Conservation (phyloP, 345 rosid genomes). For the Geranium brycei region DNA sequence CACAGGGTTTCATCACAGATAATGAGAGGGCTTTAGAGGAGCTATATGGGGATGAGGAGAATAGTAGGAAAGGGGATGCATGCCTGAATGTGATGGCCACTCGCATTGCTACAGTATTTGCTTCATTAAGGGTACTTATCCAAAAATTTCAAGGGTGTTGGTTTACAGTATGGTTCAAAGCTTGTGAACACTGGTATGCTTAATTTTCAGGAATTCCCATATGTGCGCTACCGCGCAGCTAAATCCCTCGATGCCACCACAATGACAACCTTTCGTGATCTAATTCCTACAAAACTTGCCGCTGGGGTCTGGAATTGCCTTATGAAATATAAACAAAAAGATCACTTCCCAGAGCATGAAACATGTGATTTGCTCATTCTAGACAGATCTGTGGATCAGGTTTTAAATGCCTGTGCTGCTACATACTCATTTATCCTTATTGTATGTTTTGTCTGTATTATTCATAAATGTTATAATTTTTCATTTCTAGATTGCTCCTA, state of each 20-base stretch:
- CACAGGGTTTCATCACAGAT: conserved; percentile 89
- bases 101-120: conserved; percentile 93
- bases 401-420: conserved; percentile 5
- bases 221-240: conserved; percentile 85
- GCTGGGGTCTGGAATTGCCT: conserved; percentile 96
- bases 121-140: conserved; percentile 74
- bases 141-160: not conserved
- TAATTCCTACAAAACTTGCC: conserved; percentile 94
- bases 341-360: conserved; percentile 80
- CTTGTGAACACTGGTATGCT: not conserved
- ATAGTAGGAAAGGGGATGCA: conserved; percentile 62
- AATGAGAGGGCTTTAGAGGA: conserved; percentile 82
- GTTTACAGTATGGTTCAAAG: not conserved
- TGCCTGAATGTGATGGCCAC: conserved; percentile 86
- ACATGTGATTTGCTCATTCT: conserved; percentile 91
- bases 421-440: not conserved
- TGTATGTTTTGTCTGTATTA: not conserved
- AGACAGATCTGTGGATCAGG: conserved; percentile 97
- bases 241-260: conserved; percentile 91
- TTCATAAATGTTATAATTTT: conserved; percentile 10
- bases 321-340: conserved; percentile 54
- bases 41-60: conserved; percentile 66
- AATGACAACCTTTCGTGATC: conserved; percentile 83
- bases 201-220: conserved; percentile 70
- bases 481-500: conserved; percentile 66